Evolutionary conservation across 2,329 filamentous ascomycete genomes (phyloP).

Genomic region (Claviceps sp.): DNA sequence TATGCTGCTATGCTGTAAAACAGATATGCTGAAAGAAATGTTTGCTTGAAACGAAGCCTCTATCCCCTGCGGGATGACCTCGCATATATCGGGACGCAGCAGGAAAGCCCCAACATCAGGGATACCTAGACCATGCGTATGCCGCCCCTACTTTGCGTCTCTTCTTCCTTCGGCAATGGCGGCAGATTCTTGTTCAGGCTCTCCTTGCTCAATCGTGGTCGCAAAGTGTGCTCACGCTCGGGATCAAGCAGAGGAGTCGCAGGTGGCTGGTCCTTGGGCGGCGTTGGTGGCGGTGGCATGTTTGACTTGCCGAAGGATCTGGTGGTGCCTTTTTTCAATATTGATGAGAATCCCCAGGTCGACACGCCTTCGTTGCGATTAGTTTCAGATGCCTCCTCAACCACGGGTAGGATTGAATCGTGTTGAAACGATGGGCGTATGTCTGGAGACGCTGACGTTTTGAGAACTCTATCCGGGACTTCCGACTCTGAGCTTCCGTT

Average conservation of each 20-base stretch:
- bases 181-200: constrained; percentile 49
- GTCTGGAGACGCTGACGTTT: constrained; percentile 21
- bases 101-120: constrained; percentile 7
- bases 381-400: constrained; percentile 78
- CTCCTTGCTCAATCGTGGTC: constrained; percentile 33
- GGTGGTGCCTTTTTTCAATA: constrained; percentile 18
- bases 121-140: constrained; percentile 21
- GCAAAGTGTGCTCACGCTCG: constrained; percentile 32
- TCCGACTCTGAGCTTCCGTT: constrained; percentile 29
- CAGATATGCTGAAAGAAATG: constrained; percentile 1
- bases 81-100: constrained; percentile 7
- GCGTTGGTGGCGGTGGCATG: constrained; percentile 23
- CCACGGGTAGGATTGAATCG: constrained; percentile 56
- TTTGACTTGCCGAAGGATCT: constrained; percentile 28
- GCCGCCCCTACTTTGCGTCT: constrained; percentile 12
- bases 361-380: constrained; percentile 33
- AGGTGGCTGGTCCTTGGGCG: constrained; percentile 15
- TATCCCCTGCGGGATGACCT: background rate
- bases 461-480: constrained; percentile 48
- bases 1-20: constrained; percentile 4
- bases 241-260: constrained; percentile 22
- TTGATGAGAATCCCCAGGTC: constrained; percentile 25
- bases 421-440: constrained; percentile 43
- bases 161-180: constrained; percentile 32
- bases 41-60: background rate